Conservation (phyloP, 2,329 filamentous ascomycete genomes). For the Monosporascus sp. region DNA sequence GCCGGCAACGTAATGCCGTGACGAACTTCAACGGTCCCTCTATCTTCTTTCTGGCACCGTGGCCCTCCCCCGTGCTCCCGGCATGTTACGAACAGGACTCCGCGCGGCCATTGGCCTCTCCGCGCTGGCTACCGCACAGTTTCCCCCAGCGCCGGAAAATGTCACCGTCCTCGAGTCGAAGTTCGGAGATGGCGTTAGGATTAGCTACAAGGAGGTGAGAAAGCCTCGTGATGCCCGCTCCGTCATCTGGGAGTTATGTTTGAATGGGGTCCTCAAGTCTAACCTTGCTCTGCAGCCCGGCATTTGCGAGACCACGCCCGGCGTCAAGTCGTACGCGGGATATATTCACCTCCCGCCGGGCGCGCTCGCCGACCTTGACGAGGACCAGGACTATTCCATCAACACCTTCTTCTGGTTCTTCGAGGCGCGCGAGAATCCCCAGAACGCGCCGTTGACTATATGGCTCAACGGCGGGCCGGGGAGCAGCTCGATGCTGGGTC, state of each 20-base stretch:
- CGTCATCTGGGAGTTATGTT: too few species aligned
- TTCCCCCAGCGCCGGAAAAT: conserved; percentile 24
- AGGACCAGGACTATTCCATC: conserved; percentile 36
- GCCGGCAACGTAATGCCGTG: background rate
- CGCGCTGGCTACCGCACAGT: conserved; percentile 17
- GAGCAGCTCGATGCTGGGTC: conserved; percentile 47
- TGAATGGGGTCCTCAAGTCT: too few species aligned
- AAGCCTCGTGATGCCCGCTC: too few species aligned
- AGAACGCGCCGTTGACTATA: conserved; percentile 39
- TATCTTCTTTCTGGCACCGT: too few species aligned
- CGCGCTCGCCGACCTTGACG: conserved; percentile 38
- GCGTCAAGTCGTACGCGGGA: conserved; percentile 56
- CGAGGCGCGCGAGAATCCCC: conserved; percentile 25
- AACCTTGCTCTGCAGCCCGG: conserved; percentile 36
- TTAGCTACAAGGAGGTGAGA: conserved; percentile 51
- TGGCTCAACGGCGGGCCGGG: conserved; percentile 58
- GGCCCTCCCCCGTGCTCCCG: background rate
- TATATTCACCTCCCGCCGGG: conserved; percentile 50
- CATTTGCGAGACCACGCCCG: conserved; percentile 49
- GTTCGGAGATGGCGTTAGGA: conserved; percentile 51
- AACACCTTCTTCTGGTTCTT: conserved; percentile 40
- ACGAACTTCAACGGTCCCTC: too few species aligned
- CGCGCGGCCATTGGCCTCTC: conserved; percentile 7
- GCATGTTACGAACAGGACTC: conserved; percentile 6
- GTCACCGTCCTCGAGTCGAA: conserved; percentile 49